phyloP scores from a whole-genome alignment of 2,329 filamentous ascomycete species.

The Thelonectria blattea region DNA sequence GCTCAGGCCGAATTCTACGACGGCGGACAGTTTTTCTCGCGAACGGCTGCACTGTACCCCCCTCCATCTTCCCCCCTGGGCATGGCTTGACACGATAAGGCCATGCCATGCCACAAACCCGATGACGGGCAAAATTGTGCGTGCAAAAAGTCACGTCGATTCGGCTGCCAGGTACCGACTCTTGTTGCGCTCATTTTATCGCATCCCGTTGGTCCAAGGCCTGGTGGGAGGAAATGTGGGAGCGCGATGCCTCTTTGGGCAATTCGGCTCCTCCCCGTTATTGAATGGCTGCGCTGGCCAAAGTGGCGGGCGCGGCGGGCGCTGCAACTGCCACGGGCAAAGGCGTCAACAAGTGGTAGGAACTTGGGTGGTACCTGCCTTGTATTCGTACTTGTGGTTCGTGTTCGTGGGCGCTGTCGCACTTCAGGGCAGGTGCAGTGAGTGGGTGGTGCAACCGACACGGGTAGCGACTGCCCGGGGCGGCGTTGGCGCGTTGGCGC shows the following conservation, averaged over 20 bases:
- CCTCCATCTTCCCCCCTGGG: constrained; percentile 24
- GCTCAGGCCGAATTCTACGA: no score
- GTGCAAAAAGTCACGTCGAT: constrained; percentile 10
- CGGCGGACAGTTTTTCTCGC: constrained; percentile 19
- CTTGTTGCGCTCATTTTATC: background rate
- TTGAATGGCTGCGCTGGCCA: constrained; percentile 1
- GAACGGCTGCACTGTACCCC: constrained; percentile 4
- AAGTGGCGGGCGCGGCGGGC: background rate
- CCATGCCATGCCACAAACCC: constrained; percentile 21
- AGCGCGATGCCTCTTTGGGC: constrained; percentile 1
- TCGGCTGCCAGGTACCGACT: constrained; percentile 5
- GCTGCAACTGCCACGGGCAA: background rate
- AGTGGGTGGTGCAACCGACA: background rate
- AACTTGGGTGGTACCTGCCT: background rate
- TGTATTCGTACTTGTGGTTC: background rate
- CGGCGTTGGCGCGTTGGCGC: background rate
- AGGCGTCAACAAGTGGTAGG: background rate
- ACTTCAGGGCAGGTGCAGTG: constrained; percentile 4
- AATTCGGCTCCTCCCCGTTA: constrained; percentile 7
- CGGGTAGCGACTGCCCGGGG: background rate
- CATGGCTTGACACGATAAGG: constrained; percentile 38
- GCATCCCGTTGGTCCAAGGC: background rate
- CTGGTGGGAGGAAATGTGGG: background rate
- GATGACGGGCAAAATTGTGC: constrained; percentile 15
- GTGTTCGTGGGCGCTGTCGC: background rate